Conservation (phyloP, 352 stramenopile species). For the Globisporangium heterothallicum region DNA sequence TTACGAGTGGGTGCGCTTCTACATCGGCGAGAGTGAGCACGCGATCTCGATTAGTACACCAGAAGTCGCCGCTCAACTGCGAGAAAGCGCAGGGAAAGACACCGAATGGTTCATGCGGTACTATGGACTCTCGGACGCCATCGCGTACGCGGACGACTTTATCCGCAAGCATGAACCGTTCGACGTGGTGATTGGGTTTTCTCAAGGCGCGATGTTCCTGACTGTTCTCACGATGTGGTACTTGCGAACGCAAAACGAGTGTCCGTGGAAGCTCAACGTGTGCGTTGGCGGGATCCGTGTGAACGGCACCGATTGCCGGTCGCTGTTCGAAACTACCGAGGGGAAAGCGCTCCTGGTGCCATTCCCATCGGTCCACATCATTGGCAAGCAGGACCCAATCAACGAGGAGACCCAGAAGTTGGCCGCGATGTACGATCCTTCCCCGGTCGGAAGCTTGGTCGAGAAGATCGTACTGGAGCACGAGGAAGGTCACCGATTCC, state of each 20-base stretch:
- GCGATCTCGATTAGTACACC: conserved; percentile 15
- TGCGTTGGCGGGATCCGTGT: conserved; percentile 31
- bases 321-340: conserved; percentile 34
- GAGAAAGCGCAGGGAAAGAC: conserved; percentile 1
- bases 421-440: conserved; percentile 31
- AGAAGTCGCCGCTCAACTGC: conserved; percentile 4
- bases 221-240: conserved; percentile 44
- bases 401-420: conserved; percentile 33
- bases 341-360: conserved; percentile 26
- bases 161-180: conserved; percentile 39
- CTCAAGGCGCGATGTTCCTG: conserved; percentile 48
- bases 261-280: conserved; percentile 48
- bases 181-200: conserved; percentile 68
- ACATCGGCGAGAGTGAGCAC: conserved; percentile 21
- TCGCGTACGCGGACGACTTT: conserved; percentile 43
- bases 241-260: conserved; percentile 20
- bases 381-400: conserved; percentile 53
- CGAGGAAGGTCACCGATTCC: conserved; percentile 36
- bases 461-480: conserved; percentile 37
- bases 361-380: conserved; percentile 58
- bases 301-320: conserved; percentile 18
- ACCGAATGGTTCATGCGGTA: conserved; percentile 45
- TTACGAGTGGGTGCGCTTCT: conserved; percentile 40
- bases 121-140: conserved; percentile 30
- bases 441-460: conserved; percentile 13